Evolutionary conservation across 2,329 filamentous ascomycete genomes (phyloP), one percentile per base, ranked within the genome.

Genomic region (Phialocephala sp.): DNA sequence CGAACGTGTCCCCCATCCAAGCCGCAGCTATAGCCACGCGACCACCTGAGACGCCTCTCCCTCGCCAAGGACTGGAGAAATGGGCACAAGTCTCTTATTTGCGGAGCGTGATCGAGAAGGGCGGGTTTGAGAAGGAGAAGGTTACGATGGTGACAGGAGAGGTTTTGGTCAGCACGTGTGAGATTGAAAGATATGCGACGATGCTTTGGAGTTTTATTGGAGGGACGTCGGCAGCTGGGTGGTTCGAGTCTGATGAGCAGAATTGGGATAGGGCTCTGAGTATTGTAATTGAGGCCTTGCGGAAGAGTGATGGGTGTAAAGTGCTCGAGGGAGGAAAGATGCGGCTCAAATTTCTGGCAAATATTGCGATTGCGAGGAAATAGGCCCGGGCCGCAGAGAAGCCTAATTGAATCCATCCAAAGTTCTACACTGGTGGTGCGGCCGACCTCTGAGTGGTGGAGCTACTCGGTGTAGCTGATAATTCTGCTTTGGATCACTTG

Each of bases 1-100:
- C 60, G 8, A 62, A 54, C 60, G 39, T 62, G 24, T 18, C 4
- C 1, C 60, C 60, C 22, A 45, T 62, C 8, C 60, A 56, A 43
- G 15, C 22, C n/a, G 60, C 60, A 15, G n/a, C 50, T 9, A 18
- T 14, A 6, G 14, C n/a, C 15, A 43, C 41, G 14, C 41, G 41
- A 43, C 41, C 41, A 15, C 41, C 41, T 2, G 41, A 14, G 15
- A 18, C 41, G 5, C 41, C 41, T 6, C 41, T 43, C 15, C 41
- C 41, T n/a, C 15, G 41, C 8, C 41, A 43, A n/a, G 41, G 41
- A 6, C 15, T 43, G 5, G 41, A 43, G 15, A 43, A 43, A 15
- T 43, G 41, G 41, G 18, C 41, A 43, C 41, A 43, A 43, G 12
- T 14, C n/a, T 43, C 41, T 18, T 6, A 18, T 18, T n/a, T 43